These are phyloP conservation scores for Pogostemon cablin DNA, from an alignment of 257 asterid species.

Conservation along the genomic window DNA sequence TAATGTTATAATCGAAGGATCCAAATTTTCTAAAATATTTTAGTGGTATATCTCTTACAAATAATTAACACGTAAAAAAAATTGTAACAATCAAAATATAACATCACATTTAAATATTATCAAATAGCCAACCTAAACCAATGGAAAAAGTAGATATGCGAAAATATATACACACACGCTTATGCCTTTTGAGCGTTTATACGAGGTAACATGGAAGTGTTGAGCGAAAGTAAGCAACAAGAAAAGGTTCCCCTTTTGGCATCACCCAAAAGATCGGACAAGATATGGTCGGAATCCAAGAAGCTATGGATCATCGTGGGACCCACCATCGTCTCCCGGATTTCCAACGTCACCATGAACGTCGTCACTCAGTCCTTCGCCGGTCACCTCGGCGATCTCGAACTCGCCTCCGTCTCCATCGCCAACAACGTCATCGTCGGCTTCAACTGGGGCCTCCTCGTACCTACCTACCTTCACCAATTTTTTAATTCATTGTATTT, in stretches of 20 bases:
- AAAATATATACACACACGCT: no score
- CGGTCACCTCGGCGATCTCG: constrained; percentile 43
- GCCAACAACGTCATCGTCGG: constrained; percentile 55
- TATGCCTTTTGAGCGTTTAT: no score
- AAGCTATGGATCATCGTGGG: constrained; percentile 49
- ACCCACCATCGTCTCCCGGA: constrained; percentile 47
- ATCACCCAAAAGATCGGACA: background rate
- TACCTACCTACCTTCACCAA: background rate
- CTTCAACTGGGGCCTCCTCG: constrained; percentile 56
- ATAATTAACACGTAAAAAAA: no score
- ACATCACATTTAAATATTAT: no score
- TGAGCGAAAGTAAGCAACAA: constrained; percentile 42
- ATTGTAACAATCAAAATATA: no score
- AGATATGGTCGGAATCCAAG: background rate
- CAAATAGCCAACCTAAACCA: no score
- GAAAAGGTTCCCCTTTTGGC: background rate
- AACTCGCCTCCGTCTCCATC: constrained; percentile 55
- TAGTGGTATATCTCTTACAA: no score
- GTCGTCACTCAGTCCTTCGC: constrained; percentile 33
- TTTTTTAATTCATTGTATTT: no score
- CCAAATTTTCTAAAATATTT: no score
- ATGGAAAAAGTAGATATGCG: no score
- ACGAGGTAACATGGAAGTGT: background rate
- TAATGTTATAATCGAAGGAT: no score
- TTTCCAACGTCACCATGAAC: constrained; percentile 41